Evolutionary conservation across 176 grass and related monocot species (phyloP).

Genomic region (Otatea glauca): DNA sequence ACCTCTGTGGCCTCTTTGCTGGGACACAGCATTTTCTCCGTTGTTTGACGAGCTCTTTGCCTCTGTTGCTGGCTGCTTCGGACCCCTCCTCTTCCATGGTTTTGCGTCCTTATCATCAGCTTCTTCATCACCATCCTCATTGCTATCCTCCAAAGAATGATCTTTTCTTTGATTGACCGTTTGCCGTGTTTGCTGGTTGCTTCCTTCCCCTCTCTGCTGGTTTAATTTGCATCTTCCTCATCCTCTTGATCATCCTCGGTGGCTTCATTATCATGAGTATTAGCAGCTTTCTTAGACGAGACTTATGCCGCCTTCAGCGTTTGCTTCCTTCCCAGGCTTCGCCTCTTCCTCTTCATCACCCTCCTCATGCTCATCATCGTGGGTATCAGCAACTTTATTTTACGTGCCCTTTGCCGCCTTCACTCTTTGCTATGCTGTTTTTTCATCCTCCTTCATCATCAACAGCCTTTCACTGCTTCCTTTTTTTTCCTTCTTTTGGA

Average conservation of each 20-base stretch:
- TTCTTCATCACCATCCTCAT: background rate
- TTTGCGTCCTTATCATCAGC: background rate
- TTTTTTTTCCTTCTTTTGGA: constrained; percentile 10
- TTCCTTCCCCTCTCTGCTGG: background rate
- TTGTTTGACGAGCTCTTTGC: background rate
- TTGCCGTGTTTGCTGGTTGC: too few relatives aligned
- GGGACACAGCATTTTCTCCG: background rate
- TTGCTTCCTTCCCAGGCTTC: constrained; percentile 8
- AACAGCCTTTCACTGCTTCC: background rate
- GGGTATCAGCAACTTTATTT: background rate
- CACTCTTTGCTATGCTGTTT: background rate
- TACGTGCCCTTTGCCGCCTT: background rate
- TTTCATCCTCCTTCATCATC: constrained; percentile 1
- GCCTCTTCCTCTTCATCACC: background rate
- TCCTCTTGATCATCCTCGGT: background rate
- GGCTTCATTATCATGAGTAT: background rate
- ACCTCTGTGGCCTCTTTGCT: constrained; percentile 31
- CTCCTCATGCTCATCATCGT: background rate
- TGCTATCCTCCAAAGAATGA: background rate
- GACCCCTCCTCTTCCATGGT: background rate
- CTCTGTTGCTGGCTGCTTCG: background rate
- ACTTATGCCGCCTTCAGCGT: background rate
- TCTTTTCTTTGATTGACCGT: background rate
- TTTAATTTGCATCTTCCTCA: background rate
- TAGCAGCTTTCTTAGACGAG: background rate